phyloP scores from a whole-genome alignment of 306 rosid genomes.

The Spatholobus suberectus region DNA sequence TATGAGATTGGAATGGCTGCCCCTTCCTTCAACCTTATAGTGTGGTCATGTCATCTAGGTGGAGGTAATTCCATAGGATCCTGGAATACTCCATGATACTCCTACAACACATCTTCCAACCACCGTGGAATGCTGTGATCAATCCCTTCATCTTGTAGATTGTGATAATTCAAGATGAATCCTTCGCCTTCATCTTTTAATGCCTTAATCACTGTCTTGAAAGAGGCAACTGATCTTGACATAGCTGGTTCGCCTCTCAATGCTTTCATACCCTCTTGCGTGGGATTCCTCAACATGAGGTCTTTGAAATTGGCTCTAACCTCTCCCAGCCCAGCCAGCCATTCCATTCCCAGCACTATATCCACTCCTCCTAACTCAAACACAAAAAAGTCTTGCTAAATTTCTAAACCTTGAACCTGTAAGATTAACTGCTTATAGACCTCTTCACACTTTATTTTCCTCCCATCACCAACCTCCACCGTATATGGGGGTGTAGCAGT shows the following conservation, averaged over 20 bases:
- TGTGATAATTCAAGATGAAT: too few species aligned
- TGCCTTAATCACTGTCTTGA: neutral
- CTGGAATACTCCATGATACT: too few species aligned
- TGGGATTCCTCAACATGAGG: neutral
- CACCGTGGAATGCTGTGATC: too few species aligned
- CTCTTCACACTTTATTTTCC: neutral
- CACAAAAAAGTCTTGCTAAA: neutral
- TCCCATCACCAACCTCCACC: neutral
- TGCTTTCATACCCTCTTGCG: too few species aligned
- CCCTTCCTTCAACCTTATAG: too few species aligned
- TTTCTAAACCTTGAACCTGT: neutral
- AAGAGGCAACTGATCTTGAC: neutral
- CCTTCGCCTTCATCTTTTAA: neutral
- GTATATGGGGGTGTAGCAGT: neutral
- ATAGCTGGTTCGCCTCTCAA: neutral
- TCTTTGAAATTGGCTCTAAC: neutral
- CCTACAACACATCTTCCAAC: too few species aligned
- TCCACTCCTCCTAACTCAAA: neutral
- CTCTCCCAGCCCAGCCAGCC: neutral
- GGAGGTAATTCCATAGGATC: too few species aligned
- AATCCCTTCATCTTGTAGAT: neutral
- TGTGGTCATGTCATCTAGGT: too few species aligned
- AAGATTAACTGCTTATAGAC: neutral
- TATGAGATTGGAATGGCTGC: too few species aligned
- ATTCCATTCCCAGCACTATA: neutral